Conservation (phyloP, 2,329 filamentous ascomycete species). For the Orbilia javanica region DNA sequence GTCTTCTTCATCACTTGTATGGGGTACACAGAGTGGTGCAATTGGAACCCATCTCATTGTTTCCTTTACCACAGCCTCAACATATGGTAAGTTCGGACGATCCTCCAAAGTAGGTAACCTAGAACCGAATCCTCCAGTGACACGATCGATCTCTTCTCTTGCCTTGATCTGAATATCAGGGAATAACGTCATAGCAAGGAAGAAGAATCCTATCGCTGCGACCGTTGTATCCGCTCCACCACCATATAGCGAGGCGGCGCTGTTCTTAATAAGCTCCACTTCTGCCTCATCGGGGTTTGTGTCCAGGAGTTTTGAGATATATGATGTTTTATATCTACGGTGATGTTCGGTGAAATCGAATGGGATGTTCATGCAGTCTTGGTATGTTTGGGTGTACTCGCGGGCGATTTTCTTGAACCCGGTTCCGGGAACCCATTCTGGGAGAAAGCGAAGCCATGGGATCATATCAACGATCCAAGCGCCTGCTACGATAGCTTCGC, state of each 20-base stretch:
- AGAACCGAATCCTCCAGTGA: slow-evolving; percentile 69
- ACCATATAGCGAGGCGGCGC: slow-evolving; percentile 67
- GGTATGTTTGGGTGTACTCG: slow-evolving; percentile 40
- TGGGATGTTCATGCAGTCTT: slow-evolving; percentile 60
- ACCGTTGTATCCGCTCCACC: slow-evolving; percentile 68
- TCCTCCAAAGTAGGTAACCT: slow-evolving; percentile 70
- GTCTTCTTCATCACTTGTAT: slow-evolving; percentile 69
- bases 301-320: slow-evolving; percentile 67
- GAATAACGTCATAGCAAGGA: slow-evolving; percentile 68
- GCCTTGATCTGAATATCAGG: slow-evolving; percentile 70
- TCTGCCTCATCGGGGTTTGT: slow-evolving; percentile 66
- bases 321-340: slow-evolving; percentile 63
- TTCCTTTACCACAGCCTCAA: slow-evolving; percentile 72
- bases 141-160: slow-evolving; percentile 72
- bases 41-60: slow-evolving; percentile 72
- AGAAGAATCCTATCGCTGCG: slow-evolving; percentile 64
- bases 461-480: slow-evolving; percentile 64
- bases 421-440: slow-evolving; percentile 61
- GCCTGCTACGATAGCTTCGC: slow-evolving; percentile 65
- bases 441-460: slow-evolving; percentile 63
- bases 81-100: slow-evolving; percentile 69
- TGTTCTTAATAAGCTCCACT: slow-evolving; percentile 66
- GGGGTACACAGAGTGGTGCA: slow-evolving; percentile 70
- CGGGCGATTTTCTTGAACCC: slow-evolving; percentile 61
- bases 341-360: slow-evolving; percentile 65